Evolutionary conservation across 306 rosid species (phyloP), one percentile per base, ranked within the genome.

Genomic region (Rubus parviflorus): DNA sequence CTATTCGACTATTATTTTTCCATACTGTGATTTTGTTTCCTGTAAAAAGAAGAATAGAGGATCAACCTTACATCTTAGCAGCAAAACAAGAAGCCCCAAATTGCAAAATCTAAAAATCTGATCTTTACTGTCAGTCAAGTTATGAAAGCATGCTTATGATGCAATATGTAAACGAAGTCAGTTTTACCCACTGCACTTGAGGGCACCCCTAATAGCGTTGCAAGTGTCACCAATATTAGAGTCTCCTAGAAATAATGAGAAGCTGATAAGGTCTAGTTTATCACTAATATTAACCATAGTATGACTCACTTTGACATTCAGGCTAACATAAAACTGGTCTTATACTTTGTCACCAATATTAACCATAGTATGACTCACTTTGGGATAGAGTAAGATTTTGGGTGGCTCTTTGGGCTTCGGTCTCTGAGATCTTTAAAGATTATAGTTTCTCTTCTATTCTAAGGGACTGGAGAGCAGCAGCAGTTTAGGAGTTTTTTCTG

Each of bases 121-220:
- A n/a, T 37, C 8, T 49, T 51, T 56, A 38, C 25, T 14, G 40
- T 25, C 38, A 38, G 8, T 52, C 40, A 53, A 72, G 65, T 53
- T 52, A n/a, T 42, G 52, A 42, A 42, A 22, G 38, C 76, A 56
- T 73, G 52, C 23, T 42, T 73, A 22, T 56, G 76, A 73, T 41
- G 51, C 65, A 56, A 22, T 52, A 61, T 46, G 25, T 72, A 53
- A 54, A 53, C 46, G 17, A 38, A 54, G 65, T 23, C 38, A 12
- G 51, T 40, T 72, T 38, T 35, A 54, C 40, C 65, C 20, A 10
- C 38, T 40, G 3, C 65, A 10, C 40, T 52, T 54, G 45, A 38
- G 48, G 76, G 65, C 7, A 7, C 40, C 13, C 76, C 38, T 52
- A 72, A n/a, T 54, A 51, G 65, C 52, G 4, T 38, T 72, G 40